Base-by-base conservation (phyloP, 2,329 filamentous ascomycete species). In the Fusarium globosum region DNA sequence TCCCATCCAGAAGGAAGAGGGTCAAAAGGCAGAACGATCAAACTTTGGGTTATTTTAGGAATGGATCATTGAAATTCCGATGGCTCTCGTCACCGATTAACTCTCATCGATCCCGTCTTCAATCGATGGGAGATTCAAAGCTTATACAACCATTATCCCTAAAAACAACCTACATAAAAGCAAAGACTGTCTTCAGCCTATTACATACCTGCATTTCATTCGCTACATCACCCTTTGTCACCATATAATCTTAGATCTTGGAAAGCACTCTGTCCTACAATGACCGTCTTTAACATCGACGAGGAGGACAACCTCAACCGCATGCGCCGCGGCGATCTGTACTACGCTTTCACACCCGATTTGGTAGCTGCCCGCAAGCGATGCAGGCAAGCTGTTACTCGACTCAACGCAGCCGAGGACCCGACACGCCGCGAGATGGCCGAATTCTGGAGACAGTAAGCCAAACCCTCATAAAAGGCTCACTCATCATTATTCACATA, bases 371-470 rank as follows among this genome's bases (percentile, higher is more conserved):
- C 87, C 43, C 88, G 94, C 23, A 83, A 84, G n/a, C 86, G 90
- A 20, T 94, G 92, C 80, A 86, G 86, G 46, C 81, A 84, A 38
- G 92, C 93, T 1, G 90, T 88, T 75, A 81, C 86, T 28, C 85
- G 85, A 30, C 94, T 90, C 83, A 95, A 94, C 81, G 85, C 84
- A 53, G 87, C 89, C 2, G 88, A 87, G 13, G 87, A 91, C 11
- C 85, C 88, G 10, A 81, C 89, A 6, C 88, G 93, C 45, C 86
- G 94, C 65, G 85, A 85, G 39, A 84, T 90, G 41, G 87, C 93
- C 2, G 88, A 93, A 78, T 82, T 95, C 45, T 95, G 91, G 88
- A 89, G 88, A 83, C 88, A 92, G 93, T 95, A 86, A 85, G 88
- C 86, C 30, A 7, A 30, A 1, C 7, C 7, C 4, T 3, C 5